Base-by-base conservation (phyloP, 1,139 yeast genomes). In the Yamadazyma spencermartinsiae region DNA sequence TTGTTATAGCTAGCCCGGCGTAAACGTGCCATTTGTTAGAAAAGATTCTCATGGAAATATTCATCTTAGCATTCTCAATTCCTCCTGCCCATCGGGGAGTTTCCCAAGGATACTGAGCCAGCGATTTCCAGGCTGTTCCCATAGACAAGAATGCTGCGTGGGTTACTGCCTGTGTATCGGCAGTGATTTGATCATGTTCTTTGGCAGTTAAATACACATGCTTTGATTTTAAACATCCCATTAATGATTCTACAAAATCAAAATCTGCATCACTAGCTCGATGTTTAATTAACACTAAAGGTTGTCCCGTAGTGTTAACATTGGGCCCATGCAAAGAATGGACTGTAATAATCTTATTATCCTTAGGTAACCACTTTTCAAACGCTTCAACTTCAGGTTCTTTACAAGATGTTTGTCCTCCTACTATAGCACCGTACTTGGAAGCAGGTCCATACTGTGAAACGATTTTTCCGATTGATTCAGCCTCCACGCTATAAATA, bases 371-470 rank as follows among this genome's bases (percentile, higher is more conserved):
- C 49, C 75, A 65, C 39, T 68, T 66, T 52, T 89, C 97, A 58
- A 92, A 87, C 0, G 98, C 97, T 15, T 67, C 71, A 31, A 92
- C 84, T 57, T 92, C 98, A 0, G 95, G 95, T 14, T 79, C 83
- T 56, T 92, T 92, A 65, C 98, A 92, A 4, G 96, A 86, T 0
- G 98, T 90, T 60, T 92, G 98, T 4, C 98, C 98, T n/a, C 98
- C 98, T 9, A 92, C 96, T 36, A 89, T 79, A 3, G 96, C 85
- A 2, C 95, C 95, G 12, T 79, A 65, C 58, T 89, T 92, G 3
- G 96, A 83, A 0, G 96, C 72, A 0, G 96, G 94, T 0, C 96
- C 97, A 58, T 89, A 92, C 25, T 65, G 36, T 4, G 78, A 56
- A 5, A 89, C 96, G 33, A 90, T 86, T 43, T 73, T 71, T 36